phyloP scores from a whole-genome alignment of 768 basidiomycete genomes.

The Kondoa subrosea region DNA sequence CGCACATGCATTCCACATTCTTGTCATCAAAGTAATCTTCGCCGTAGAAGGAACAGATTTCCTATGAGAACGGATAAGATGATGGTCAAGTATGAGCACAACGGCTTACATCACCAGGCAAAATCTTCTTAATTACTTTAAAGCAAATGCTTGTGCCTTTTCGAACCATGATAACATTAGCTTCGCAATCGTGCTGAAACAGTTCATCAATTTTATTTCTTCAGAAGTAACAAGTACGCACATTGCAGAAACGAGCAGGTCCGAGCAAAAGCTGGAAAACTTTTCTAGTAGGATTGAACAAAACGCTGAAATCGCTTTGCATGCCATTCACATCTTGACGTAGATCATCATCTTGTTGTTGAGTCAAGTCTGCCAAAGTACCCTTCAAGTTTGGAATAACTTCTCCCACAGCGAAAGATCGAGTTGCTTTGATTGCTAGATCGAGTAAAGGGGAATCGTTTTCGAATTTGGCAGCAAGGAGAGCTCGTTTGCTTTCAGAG shows the following conservation, averaged over 20 bases:
- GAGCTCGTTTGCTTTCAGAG: not conserved
- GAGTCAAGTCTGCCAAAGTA: slow-evolving; percentile 1
- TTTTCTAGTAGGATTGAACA: slow-evolving; percentile 10
- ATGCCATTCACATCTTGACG: slow-evolving; percentile 4
- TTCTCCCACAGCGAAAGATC: not conserved
- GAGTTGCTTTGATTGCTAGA: not conserved
- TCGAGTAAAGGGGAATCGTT: not conserved
- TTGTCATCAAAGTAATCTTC: slow-evolving; percentile 16
- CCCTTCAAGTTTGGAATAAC: not conserved
- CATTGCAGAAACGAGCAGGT: slow-evolving; percentile 20
- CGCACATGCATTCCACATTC: slow-evolving; percentile 14
- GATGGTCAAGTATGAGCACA: not conserved
- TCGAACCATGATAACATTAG: slow-evolving; percentile 16
- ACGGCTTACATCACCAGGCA: slow-evolving; percentile 9
- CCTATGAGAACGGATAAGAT: slow-evolving; percentile 1
- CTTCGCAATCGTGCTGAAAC: slow-evolving; percentile 18
- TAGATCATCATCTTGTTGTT: slow-evolving; percentile 1
- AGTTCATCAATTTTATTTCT: not conserved
- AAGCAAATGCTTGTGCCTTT: slow-evolving; percentile 15
- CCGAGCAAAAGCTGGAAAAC: slow-evolving; percentile 19
- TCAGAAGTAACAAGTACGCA: not conserved
- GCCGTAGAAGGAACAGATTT: slow-evolving; percentile 19
- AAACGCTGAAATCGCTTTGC: slow-evolving; percentile 17
- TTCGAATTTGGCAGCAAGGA: not conserved
- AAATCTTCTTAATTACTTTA: slow-evolving; percentile 14